phyloP scores from a whole-genome alignment of 768 basidiomycete genomes.

The Rhizopogon sp. region DNA sequence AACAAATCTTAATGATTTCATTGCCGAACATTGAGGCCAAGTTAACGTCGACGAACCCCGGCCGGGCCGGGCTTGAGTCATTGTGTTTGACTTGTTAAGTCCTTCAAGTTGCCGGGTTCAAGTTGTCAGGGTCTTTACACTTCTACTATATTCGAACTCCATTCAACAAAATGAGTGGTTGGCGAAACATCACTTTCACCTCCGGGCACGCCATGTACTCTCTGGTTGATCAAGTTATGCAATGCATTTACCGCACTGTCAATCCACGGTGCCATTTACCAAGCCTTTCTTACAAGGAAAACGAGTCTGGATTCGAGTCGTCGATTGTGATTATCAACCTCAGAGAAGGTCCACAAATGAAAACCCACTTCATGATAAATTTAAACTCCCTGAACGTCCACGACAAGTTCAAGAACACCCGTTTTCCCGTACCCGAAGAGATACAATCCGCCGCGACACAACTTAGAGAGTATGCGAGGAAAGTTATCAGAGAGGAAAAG shows the following conservation, averaged over 20 bases:
- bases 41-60: too few relatives aligned
- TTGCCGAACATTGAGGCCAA: too few relatives aligned
- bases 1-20: too few relatives aligned
- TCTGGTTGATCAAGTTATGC: constrained; percentile 2
- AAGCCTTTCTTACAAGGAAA: constrained; percentile 2
- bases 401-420: constrained; percentile 1
- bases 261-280: background rate
- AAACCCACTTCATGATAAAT: constrained; percentile 5
- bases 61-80: too few relatives aligned
- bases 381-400: constrained; percentile 1
- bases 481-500: background rate
- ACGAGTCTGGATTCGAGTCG: background rate
- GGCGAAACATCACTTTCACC: background rate
- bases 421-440: constrained; percentile 1
- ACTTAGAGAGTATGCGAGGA: background rate
- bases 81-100: too few relatives aligned
- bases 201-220: background rate
- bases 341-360: constrained; percentile 2
- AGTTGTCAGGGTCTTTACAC: too few relatives aligned
- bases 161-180: background rate
- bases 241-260: background rate
- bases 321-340: constrained; percentile 4
- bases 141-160: too few relatives aligned
- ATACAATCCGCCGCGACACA: background rate
- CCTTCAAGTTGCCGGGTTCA: too few relatives aligned